Conservation (phyloP, 2,329 filamentous ascomycete genomes). For the Sporothrix euskadiensis region DNA sequence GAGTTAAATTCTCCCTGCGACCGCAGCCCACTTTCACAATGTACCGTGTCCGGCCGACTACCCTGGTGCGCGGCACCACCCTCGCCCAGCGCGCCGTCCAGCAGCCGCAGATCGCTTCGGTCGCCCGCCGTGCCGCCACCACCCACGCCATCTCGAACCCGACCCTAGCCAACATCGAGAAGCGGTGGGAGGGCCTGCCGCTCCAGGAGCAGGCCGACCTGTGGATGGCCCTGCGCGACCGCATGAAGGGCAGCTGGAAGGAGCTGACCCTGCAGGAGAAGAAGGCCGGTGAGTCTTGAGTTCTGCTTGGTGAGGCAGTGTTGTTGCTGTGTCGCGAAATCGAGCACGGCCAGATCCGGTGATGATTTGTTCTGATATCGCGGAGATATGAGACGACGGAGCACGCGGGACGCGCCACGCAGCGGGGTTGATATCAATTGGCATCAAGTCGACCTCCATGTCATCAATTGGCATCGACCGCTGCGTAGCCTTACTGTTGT, state of each 20-base stretch:
- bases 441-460: neutral
- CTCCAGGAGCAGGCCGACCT: constrained; percentile 98
- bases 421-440: constrained; percentile 8
- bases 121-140: constrained; percentile 56
- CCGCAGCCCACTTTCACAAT: constrained; percentile 42
- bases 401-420: neutral
- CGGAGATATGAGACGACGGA: neutral
- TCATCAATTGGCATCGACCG: neutral
- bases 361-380: neutral
- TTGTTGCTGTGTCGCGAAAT: neutral
- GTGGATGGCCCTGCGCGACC: constrained; percentile 97
- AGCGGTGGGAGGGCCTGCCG: constrained; percentile 97
- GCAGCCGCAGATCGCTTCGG: constrained; percentile 45
- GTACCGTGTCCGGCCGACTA: constrained; percentile 57
- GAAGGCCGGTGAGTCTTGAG: constrained; percentile 83
- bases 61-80: constrained; percentile 51
- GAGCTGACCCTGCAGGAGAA: constrained; percentile 96
- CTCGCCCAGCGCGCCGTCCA: constrained; percentile 28
- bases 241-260: constrained; percentile 98
- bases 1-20: neutral
- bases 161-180: constrained; percentile 96
- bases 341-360: neutral
- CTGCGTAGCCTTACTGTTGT: neutral
- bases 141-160: constrained; percentile 97
- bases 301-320: neutral